These are phyloP conservation scores for Acanthamoeba sp. DNA, from an alignment of 208 protist species.

Conservation along the genomic window DNA sequence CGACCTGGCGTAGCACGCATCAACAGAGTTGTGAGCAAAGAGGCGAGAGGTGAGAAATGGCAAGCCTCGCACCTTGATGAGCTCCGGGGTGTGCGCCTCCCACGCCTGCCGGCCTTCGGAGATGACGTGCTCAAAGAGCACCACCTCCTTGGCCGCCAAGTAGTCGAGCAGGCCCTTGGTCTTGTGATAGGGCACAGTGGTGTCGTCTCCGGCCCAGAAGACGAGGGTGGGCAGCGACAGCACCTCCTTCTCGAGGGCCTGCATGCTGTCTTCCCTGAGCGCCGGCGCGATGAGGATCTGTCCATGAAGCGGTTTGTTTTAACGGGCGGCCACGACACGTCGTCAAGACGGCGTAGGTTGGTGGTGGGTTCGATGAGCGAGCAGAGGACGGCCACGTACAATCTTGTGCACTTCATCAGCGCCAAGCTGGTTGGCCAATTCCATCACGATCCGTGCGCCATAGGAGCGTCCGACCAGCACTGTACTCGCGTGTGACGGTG, in stretches of 20 bases:
- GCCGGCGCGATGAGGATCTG: slow-evolving; percentile 44
- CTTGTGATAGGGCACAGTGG: slow-evolving; percentile 3
- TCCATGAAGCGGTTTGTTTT: not conserved
- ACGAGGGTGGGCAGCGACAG: not conserved
- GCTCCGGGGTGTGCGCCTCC: slow-evolving; percentile 49
- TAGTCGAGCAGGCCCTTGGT: slow-evolving; percentile 19
- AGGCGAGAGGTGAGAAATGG: not conserved
- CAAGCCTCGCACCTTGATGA: not conserved
- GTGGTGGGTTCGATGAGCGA: too few relatives aligned
- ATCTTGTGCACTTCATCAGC: not conserved
- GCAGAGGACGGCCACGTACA: not conserved
- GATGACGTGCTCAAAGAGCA: slow-evolving; percentile 48
- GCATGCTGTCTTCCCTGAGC: not conserved
- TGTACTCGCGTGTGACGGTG: not conserved
- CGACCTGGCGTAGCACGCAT: not conserved
- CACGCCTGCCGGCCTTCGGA: not conserved
- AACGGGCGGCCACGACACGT: too few relatives aligned
- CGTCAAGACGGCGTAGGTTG: too few relatives aligned
- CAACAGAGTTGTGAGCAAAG: not conserved
- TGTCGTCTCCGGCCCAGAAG: slow-evolving; percentile 42
- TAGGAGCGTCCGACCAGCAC: slow-evolving; percentile 59
- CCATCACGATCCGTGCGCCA: slow-evolving; percentile 1
- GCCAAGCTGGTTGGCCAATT: slow-evolving; percentile 14
- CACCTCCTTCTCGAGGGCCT: not conserved
- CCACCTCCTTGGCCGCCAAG: not conserved